phyloP scores from a whole-genome alignment of 331 rosid genomes.

The Telfairia occidentalis region DNA sequence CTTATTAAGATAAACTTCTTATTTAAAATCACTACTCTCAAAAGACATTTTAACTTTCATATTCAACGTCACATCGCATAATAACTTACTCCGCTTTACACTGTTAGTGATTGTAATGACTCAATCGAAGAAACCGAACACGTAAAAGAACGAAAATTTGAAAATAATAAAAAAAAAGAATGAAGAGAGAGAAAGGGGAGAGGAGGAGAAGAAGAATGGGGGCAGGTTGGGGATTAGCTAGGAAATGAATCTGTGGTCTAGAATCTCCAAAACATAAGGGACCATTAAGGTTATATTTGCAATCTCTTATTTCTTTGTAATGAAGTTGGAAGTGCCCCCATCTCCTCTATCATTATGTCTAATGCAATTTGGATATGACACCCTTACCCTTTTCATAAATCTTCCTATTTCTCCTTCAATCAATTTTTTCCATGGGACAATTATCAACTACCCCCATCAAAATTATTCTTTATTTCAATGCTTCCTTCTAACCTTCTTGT shows the following conservation, averaged over 20 bases:
- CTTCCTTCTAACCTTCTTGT: neutral
- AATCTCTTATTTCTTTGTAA: neutral
- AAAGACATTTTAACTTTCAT: too few species aligned
- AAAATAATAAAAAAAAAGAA: too few species aligned
- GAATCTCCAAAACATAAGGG: conserved; percentile 34
- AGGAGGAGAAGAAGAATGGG: neutral
- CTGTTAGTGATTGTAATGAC: too few species aligned
- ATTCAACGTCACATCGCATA: too few species aligned
- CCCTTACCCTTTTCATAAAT: neutral
- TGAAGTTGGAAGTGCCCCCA: neutral
- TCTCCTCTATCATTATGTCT: conserved; percentile 3
- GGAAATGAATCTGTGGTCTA: conserved; percentile 24
- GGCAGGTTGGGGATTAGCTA: conserved; percentile 9
- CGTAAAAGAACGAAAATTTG: neutral
- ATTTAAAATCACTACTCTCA: too few species aligned
- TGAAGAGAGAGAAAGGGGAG: neutral
- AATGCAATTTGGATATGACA: neutral
- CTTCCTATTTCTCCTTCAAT: neutral
- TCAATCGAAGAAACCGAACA: neutral
- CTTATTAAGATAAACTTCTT: too few species aligned
- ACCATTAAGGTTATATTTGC: conserved; percentile 14
- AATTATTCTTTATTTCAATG: neutral
- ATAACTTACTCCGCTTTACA: too few species aligned
- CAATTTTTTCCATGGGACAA: neutral
- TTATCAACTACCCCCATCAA: neutral